Base-by-base conservation (phyloP, 805 yeast species). In the Schwanniomyces pseudopolymorphus region DNA sequence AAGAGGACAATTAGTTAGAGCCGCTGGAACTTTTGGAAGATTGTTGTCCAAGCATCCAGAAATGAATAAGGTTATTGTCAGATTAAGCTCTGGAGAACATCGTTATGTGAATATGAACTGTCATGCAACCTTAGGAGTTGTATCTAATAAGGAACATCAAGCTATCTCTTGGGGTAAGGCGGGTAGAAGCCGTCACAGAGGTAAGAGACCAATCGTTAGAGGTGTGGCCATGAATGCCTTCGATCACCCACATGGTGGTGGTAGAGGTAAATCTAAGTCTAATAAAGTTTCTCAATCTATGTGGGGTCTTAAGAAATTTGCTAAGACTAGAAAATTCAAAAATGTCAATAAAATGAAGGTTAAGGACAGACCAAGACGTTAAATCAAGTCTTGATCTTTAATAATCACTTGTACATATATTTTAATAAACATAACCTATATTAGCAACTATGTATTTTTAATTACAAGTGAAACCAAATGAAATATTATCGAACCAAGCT, bases 241-340 rank as follows among this genome's bases (percentile, higher is more conserved):
- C 64, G 97, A 94, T 70, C 99, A 94, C 75, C 99, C 99, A 54
- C 91, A 89, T 62, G 99, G 99, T 78, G 99, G 99, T 85, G 99
- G 99, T 74, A 85, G 99, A 79, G 99, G 99, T 81, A 94, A 94
- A 70, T 87, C 96, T 50, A 94, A 94, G 83, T 89, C 96, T 53
- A 91, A 92, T 72, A 92, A 89, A 74, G 79, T 87, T 49, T 88
- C 98, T 16, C 89, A 87, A 76, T 87, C 96, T 46, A 95, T 95
- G 66, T 92, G 98, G 97, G 99, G 99, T 60, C 85, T 84, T 50
- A 92, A 92, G 79, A 95, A 94, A 67, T 86, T 89, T 46, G 91
- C 83, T 75, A 91, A 89, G 81, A 94, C 98, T 13, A 85, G 99
- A 73, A 83, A 85, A 58, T 95, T 96, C 63, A 89, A 88, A 72